Percentiles rank a stretch among this genome's conserved stretches.
Evolutionary conservation across 169 alveolate genomes (phyloP).

Genomic region (Cardiosporidium cionae): DNA sequence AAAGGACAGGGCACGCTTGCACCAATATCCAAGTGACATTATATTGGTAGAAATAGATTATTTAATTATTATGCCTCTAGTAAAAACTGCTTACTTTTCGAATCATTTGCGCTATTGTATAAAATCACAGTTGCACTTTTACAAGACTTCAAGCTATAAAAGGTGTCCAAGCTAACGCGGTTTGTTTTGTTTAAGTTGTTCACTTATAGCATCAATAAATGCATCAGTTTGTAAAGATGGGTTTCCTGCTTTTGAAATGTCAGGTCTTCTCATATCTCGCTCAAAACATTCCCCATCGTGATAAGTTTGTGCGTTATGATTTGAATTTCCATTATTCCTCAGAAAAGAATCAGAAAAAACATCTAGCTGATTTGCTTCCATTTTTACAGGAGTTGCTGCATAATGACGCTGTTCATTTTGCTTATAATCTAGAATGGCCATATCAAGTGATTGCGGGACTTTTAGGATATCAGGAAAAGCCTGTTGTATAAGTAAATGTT

Average conservation of each 20-base stretch:
- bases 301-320: background rate
- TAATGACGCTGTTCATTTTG: background rate
- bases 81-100: too few species aligned
- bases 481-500: slow-evolving; percentile 57
- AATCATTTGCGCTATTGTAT: too few species aligned
- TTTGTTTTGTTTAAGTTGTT: too few species aligned
- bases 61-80: too few species aligned
- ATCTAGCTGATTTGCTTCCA: background rate
- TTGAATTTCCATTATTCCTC: background rate
- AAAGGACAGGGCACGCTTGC: too few species aligned
- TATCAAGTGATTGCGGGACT: slow-evolving; percentile 34
- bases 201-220: slow-evolving; percentile 13
- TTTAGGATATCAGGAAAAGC: slow-evolving; percentile 35
- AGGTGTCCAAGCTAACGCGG: too few species aligned
- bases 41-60: too few species aligned
- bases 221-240: slow-evolving; percentile 6
- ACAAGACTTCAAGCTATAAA: too few species aligned
- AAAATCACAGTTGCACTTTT: too few species aligned
- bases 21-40: too few species aligned
- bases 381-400: background rate
- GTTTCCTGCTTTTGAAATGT: background rate
- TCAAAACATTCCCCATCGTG: too few species aligned
- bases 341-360: too few species aligned
- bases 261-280: background rate
- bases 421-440: slow-evolving; percentile 28